Evolutionary conservation across 2,329 filamentous ascomycete genomes (phyloP).

Genomic region (Colletotrichum falcatum): DNA sequence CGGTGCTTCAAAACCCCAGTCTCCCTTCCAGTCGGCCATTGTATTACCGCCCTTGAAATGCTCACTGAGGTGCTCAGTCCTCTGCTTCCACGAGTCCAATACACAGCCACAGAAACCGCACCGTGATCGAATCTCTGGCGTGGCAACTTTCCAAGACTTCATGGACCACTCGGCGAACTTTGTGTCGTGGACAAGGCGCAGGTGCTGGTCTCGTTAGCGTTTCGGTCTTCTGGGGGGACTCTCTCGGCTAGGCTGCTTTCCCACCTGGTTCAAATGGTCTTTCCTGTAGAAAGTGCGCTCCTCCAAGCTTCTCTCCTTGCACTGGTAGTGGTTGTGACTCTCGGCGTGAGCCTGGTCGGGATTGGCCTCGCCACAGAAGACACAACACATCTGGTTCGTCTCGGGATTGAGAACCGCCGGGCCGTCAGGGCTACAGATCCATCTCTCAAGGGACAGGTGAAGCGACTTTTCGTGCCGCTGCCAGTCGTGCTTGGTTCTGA

Average conservation of each 20-base stretch:
- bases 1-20: slow-evolving; percentile 74
- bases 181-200: slow-evolving; percentile 71
- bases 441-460: slow-evolving; percentile 73
- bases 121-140: slow-evolving; percentile 71
- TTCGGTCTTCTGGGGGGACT: neutral
- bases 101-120: slow-evolving; percentile 75
- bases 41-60: slow-evolving; percentile 70
- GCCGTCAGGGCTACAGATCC: slow-evolving; percentile 73
- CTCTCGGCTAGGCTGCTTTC: neutral
- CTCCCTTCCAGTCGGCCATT: slow-evolving; percentile 78
- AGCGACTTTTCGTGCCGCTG: slow-evolving; percentile 77
- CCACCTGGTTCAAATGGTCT: slow-evolving; percentile 68
- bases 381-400: slow-evolving; percentile 67
- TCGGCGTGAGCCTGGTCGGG: slow-evolving; percentile 69
- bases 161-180: slow-evolving; percentile 75
- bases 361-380: slow-evolving; percentile 69
- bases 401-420: slow-evolving; percentile 67
- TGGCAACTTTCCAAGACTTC: slow-evolving; percentile 71
- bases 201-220: slow-evolving; percentile 57
- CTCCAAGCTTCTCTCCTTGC: slow-evolving; percentile 71
- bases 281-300: slow-evolving; percentile 77
- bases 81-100: slow-evolving; percentile 70
- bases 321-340: slow-evolving; percentile 70
- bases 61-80: slow-evolving; percentile 68
- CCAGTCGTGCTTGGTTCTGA: slow-evolving; percentile 77